Percentiles rank a stretch among this genome's conserved stretches.
These are phyloP conservation scores for Penicillium paxilli DNA, from an alignment of 495 filamentous ascomycete genomes.

Conservation along the genomic window DNA sequence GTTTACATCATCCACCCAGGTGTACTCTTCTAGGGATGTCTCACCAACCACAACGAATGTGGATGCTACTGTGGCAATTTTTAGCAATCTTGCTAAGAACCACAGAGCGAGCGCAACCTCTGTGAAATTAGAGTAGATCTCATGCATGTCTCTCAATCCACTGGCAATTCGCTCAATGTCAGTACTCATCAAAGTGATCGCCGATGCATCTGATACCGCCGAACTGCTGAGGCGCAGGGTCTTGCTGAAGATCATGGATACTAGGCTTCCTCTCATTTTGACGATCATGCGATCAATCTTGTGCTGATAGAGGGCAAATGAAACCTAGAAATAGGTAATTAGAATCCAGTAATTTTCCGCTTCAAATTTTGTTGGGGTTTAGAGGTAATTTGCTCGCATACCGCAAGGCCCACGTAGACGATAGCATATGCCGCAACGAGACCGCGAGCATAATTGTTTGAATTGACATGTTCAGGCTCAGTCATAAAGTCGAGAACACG, in stretches of 20 bases:
- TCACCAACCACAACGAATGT: slow-evolving; percentile 45
- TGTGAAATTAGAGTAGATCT: slow-evolving; percentile 49
- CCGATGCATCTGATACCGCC: slow-evolving; percentile 42
- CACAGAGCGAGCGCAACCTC: slow-evolving; percentile 55
- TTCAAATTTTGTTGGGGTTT: not conserved
- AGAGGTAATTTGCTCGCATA: not conserved
- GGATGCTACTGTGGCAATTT: slow-evolving; percentile 43
- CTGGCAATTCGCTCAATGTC: slow-evolving; percentile 49
- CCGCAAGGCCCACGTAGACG: slow-evolving; percentile 59
- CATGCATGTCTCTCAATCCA: slow-evolving; percentile 40
- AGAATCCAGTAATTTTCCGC: too few relatives aligned
- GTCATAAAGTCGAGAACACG: slow-evolving; percentile 43
- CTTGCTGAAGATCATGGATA: slow-evolving; percentile 49
- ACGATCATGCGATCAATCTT: slow-evolving; percentile 49
- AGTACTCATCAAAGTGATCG: slow-evolving; percentile 60
- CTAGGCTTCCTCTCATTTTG: slow-evolving; percentile 53
- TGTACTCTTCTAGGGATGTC: slow-evolving; percentile 12
- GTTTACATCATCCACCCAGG: not conserved
- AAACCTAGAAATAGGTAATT: slow-evolving; percentile 17
- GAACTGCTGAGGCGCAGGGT: slow-evolving; percentile 40
- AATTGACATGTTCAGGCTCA: slow-evolving; percentile 28
- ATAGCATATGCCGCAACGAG: slow-evolving; percentile 57
- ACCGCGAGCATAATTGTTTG: slow-evolving; percentile 46
- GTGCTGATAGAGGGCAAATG: slow-evolving; percentile 50
- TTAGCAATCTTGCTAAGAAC: slow-evolving; percentile 52